A percentile compares a stretch with the other conserved stretches of the same genome.
These are phyloP conservation scores for Maudiozyma turicensis DNA, from an alignment of 805 yeast genomes.

Conservation along the genomic window DNA sequence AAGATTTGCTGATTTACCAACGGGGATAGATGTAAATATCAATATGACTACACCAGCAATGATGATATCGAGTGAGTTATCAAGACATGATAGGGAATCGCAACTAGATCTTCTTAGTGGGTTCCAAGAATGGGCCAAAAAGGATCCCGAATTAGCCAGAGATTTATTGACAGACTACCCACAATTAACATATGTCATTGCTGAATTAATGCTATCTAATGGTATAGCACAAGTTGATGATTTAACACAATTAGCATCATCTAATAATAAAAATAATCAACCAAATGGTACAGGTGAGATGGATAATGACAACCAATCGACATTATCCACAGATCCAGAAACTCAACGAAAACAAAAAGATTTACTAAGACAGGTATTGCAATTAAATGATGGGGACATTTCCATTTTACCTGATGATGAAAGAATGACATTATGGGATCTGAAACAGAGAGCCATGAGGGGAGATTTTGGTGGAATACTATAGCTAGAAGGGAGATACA, in stretches of 20 bases:
- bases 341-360: constrained; percentile 32
- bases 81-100: constrained; percentile 16
- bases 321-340: constrained; percentile 16
- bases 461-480: constrained; percentile 25
- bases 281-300: constrained; percentile 17
- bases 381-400: constrained; percentile 43
- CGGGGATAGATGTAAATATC: constrained; percentile 38
- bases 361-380: constrained; percentile 43
- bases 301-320: constrained; percentile 11
- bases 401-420: constrained; percentile 43
- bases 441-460: constrained; percentile 28
- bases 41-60: constrained; percentile 32
- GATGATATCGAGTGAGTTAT: constrained; percentile 28
- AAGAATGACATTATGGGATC: constrained; percentile 30
- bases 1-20: constrained; percentile 42
- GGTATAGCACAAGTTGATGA: constrained; percentile 28
- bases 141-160: constrained; percentile 49
- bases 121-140: constrained; percentile 45
- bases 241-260: constrained; percentile 27
- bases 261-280: constrained; percentile 12
- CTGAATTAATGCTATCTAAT: constrained; percentile 50
- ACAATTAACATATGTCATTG: constrained; percentile 73
- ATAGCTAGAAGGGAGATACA: not conserved
- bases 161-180: constrained; percentile 61
- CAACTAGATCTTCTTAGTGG: constrained; percentile 20